Evolutionary conservation across 768 basidiomycete species (phyloP), one percentile per base, ranked within the genome.

Genomic region (Suillus spraguei): DNA sequence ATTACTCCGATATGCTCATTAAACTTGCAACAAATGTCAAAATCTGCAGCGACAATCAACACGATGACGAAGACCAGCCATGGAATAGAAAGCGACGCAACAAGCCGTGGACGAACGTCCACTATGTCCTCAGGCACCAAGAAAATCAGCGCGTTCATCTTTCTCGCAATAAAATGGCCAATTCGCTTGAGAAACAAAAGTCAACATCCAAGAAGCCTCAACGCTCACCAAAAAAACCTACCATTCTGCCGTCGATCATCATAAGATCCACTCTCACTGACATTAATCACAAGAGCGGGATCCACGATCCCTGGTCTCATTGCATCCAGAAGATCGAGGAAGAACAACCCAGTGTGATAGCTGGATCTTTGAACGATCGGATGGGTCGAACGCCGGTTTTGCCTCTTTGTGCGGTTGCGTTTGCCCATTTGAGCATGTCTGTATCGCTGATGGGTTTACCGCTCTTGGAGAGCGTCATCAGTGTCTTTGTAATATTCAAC

Each of bases 161-260:
- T 99, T 71, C 97, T 84, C n/a, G 97, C 96, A 69, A 99, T 98
- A 3, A 98, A 69, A 99, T 98, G 9, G 95, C 97, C 66, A 98
- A 78, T 85, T 98, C 17, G 96, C 96, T 97, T 66, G 9, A 63
- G 16, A 50, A 50, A 17, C 28, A 17, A 66, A 55, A 62, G 38
- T 49, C 39, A 64, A 10, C 16, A 9, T 22, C 20, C 17, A 58
- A 58, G 54, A 20, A 42, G 55, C 5, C 60, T n/a, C 65, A 4
- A n/a, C 55, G 17, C 6, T 17, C 1, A 41, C 7, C 28, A 28
- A 28, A 39, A 55, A 4, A 5, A 77, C 87, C 22, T 64, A 97
- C 96, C 95, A 71, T 99, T 99, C 79, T 93, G 90, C 70, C 91
- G 84, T 71, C 94, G 85, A 53, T 95, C 94, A 66, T 99, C 97